phyloP scores from a whole-genome alignment of 768 basidiomycete species.

The Calocybe cyanea region DNA sequence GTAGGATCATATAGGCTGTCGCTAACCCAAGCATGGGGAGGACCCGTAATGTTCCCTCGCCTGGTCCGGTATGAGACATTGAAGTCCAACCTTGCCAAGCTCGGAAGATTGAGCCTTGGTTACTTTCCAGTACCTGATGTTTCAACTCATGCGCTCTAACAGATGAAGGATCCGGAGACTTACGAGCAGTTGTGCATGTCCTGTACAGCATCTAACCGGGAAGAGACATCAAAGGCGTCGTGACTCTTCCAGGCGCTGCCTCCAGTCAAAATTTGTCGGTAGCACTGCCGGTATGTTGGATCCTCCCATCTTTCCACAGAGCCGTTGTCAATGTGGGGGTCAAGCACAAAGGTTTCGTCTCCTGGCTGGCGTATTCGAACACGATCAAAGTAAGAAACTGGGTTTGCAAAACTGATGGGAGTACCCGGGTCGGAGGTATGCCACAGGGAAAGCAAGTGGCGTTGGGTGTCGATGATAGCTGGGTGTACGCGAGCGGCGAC shows the following conservation, averaged over 20 bases:
- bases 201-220: constrained; percentile 46
- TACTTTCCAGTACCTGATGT: constrained; percentile 23
- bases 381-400: constrained; percentile 76
- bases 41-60: constrained; percentile 63
- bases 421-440: constrained; percentile 38
- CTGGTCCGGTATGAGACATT: constrained; percentile 48
- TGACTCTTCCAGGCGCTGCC: constrained; percentile 41
- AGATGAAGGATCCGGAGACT: constrained; percentile 13
- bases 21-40: constrained; percentile 53
- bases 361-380: constrained; percentile 72
- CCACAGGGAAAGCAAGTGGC: constrained; percentile 57
- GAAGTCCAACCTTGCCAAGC: constrained; percentile 61
- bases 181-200: constrained; percentile 63
- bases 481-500: constrained; percentile 67
- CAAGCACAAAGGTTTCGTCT: constrained; percentile 62
- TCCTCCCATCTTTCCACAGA: constrained; percentile 58
- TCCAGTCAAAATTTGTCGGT: constrained; percentile 35
- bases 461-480: constrained; percentile 52
- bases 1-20: constrained; percentile 58
- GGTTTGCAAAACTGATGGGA: constrained; percentile 44
- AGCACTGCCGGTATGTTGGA: constrained; percentile 35
- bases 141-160: constrained; percentile 6
- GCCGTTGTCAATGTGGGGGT: constrained; percentile 56
- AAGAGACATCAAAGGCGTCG: constrained; percentile 47
- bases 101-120: constrained; percentile 50